Percentiles rank a stretch among this genome's conserved stretches.
phyloP scores from a whole-genome alignment of 2,329 filamentous ascomycete genomes.

The Knoxdaviesia proteae region DNA sequence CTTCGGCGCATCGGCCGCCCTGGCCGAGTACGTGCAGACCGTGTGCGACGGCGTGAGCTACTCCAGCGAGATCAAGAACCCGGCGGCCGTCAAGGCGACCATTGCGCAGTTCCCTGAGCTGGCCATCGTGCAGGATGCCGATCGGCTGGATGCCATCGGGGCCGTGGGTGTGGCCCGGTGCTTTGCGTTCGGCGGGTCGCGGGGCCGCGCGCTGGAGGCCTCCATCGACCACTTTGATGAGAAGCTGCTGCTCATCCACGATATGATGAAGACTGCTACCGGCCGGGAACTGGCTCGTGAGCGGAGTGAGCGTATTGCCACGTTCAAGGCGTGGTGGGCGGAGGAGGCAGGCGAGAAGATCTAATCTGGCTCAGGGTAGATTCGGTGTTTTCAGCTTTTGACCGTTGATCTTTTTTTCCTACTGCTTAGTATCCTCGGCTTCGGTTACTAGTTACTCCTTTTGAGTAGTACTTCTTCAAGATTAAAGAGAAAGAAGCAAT shows the following conservation, averaged over 20 bases:
- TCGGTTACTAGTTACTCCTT: no score
- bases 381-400: no score
- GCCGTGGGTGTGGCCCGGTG: slow-evolving; percentile 62
- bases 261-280: slow-evolving; percentile 41
- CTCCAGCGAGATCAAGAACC: slow-evolving; percentile 48
- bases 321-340: slow-evolving; percentile 36
- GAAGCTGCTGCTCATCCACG: slow-evolving; percentile 47
- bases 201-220: slow-evolving; percentile 34
- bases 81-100: slow-evolving; percentile 35
- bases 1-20: slow-evolving; percentile 29
- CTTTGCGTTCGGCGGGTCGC: slow-evolving; percentile 45
- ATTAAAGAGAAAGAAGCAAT: no score
- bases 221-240: slow-evolving; percentile 57
- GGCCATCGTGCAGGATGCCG: slow-evolving; percentile 77
- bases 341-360: slow-evolving; percentile 19
- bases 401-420: no score
- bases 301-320: slow-evolving; percentile 28
- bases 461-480: no score
- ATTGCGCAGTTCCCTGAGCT: slow-evolving; percentile 23
- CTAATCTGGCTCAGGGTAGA: not conserved
- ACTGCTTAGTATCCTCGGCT: no score
- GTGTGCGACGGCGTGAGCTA: slow-evolving; percentile 65
- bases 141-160: slow-evolving; percentile 78
- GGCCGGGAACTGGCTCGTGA: slow-evolving; percentile 31
- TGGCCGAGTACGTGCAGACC: slow-evolving; percentile 47